These are phyloP conservation scores for Kluyveromyces nonfermentans DNA, from an alignment of 805 yeast species.

Conservation along the genomic window DNA sequence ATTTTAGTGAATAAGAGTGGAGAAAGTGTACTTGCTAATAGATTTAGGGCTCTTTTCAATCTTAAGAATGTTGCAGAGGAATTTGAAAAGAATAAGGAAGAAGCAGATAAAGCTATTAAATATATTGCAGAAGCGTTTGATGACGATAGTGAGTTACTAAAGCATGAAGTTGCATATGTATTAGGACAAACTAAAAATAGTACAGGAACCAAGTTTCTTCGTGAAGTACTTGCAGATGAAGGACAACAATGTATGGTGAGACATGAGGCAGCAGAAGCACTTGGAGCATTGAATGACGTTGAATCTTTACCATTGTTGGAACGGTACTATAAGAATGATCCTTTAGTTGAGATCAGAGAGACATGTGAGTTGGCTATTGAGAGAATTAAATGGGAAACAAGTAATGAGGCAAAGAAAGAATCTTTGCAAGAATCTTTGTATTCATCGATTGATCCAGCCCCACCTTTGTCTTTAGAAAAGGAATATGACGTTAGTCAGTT, in stretches of 20 bases:
- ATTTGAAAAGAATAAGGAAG: slow-evolving; percentile 38
- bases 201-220: slow-evolving; percentile 64
- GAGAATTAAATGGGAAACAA: slow-evolving; percentile 86
- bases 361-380: slow-evolving; percentile 97
- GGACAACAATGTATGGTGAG: slow-evolving; percentile 92
- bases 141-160: slow-evolving; percentile 79
- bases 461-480: slow-evolving; percentile 71
- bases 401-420: slow-evolving; percentile 58
- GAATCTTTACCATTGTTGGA: slow-evolving; percentile 60
- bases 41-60: slow-evolving; percentile 92
- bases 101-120: slow-evolving; percentile 60
- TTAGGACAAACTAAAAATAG: slow-evolving; percentile 89
- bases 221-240: slow-evolving; percentile 55
- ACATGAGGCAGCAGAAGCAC: slow-evolving; percentile 98
- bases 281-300: slow-evolving; percentile 87
- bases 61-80: slow-evolving; percentile 81
- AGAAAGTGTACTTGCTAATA: slow-evolving; percentile 62
- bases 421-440: slow-evolving; percentile 65
- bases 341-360: slow-evolving; percentile 81
- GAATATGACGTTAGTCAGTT: slow-evolving; percentile 57
- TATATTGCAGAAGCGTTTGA: slow-evolving; percentile 78
- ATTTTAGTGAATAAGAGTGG: slow-evolving; percentile 59
- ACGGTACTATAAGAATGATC: slow-evolving; percentile 61
- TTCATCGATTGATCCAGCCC: slow-evolving; percentile 94
- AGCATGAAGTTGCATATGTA: slow-evolving; percentile 97